A percentile compares a stretch with the other conserved stretches of the same genome.
Conservation (phyloP, 257 asterid species). For the Scutellaria minor region DNA sequence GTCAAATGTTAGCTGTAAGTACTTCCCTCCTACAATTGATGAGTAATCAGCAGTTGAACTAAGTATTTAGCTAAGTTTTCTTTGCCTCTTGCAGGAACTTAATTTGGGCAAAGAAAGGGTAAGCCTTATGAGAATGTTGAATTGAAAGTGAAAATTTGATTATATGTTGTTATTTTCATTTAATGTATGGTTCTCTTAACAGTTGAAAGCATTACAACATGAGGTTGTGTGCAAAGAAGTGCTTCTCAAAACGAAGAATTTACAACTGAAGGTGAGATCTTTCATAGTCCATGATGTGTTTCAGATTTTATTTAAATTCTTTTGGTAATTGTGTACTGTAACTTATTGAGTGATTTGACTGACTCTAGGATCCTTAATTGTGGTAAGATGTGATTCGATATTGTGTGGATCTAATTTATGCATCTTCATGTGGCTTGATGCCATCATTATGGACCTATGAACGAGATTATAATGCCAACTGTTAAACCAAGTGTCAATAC, state of each 20-base stretch:
- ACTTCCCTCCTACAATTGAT: constrained; percentile 1
- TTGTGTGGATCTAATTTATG: not conserved
- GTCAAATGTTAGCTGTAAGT: constrained; percentile 76
- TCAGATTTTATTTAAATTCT: constrained; percentile 8
- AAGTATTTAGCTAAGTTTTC: constrained; percentile 4
- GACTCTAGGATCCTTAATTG: not conserved
- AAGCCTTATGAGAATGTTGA: constrained; percentile 27
- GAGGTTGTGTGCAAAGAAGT: constrained; percentile 78
- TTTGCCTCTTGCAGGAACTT: constrained; percentile 66
- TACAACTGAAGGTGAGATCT: constrained; percentile 44
- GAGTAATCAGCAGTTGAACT: not conserved
- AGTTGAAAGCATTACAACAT: constrained; percentile 77
- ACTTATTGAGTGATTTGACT: not conserved
- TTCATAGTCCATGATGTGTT: not conserved
- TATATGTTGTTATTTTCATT: not conserved
- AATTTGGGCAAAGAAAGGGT: constrained; percentile 75
- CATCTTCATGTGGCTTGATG: not conserved
- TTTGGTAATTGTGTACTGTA: not conserved
- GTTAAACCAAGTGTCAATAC: not conserved
- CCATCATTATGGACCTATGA: not conserved
- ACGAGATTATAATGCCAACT: not conserved
- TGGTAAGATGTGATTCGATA: not conserved
- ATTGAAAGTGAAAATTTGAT: not conserved
- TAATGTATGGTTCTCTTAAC: constrained; percentile 22
- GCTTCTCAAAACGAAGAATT: constrained; percentile 60